phyloP scores from a whole-genome alignment of 768 basidiomycete genomes.

The Auricularia sp. region DNA sequence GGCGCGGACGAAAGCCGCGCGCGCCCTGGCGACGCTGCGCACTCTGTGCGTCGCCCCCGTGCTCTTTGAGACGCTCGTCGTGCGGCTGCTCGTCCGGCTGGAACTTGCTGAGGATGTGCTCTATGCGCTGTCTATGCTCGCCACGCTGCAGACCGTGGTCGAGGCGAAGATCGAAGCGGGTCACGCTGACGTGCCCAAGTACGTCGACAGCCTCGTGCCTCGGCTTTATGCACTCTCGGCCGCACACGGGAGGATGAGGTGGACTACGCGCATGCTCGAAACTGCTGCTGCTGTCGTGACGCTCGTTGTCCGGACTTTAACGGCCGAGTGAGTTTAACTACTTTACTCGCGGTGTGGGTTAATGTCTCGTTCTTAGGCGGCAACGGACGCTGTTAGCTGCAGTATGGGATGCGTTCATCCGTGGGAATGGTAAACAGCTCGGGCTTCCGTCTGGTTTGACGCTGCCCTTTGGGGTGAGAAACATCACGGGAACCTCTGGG shows the following conservation, averaged over 20 bases:
- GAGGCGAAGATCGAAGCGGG: conserved; percentile 33
- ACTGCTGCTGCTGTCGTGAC: conserved; percentile 59
- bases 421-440: conserved; percentile 42
- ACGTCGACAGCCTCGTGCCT: conserved; percentile 66
- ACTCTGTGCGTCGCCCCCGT: conserved; percentile 60
- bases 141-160: conserved; percentile 55
- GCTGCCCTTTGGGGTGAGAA: conserved; percentile 47
- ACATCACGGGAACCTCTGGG: conserved; percentile 5
- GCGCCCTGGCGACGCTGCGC: conserved; percentile 55
- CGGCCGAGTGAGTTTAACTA: conserved; percentile 46
- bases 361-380: conserved; percentile 31
- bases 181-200: conserved; percentile 69
- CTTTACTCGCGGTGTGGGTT: background rate
- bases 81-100: conserved; percentile 67
- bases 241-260: conserved; percentile 13
- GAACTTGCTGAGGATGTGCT: conserved; percentile 64
- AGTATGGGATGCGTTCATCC: conserved; percentile 45
- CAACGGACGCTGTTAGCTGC: conserved; percentile 48
- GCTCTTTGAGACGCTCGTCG: conserved; percentile 77
- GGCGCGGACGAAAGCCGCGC: conserved; percentile 57
- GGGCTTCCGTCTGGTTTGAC: conserved; percentile 28
- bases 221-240: conserved; percentile 40
- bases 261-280: conserved; percentile 44
- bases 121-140: conserved; percentile 76
- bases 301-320: conserved; percentile 52